A percentile compares a stretch with the other conserved stretches of the same genome.
phyloP scores from a whole-genome alignment of 768 basidiomycete genomes.

The Leccinellum luteum region DNA sequence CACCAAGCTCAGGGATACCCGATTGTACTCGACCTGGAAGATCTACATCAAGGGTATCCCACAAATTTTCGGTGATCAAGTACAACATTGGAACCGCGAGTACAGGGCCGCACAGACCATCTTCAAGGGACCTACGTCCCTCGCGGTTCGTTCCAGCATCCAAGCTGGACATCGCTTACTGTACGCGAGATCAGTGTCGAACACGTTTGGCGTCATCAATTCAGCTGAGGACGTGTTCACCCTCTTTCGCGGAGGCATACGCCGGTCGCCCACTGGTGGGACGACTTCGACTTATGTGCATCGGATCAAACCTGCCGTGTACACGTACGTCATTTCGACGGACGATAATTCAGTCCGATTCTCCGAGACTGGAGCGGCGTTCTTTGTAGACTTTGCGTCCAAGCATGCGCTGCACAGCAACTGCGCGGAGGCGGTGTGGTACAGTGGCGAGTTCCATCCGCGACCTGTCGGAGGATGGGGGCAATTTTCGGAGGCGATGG shows the following conservation, averaged over 20 bases:
- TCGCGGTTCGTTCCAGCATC: constrained; percentile 66
- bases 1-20: constrained; percentile 56
- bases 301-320: constrained; percentile 77
- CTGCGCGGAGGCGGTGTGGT: constrained; percentile 63
- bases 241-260: constrained; percentile 50
- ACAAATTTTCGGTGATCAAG: constrained; percentile 53
- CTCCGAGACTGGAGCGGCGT: constrained; percentile 84
- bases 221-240: constrained; percentile 44
- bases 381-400: constrained; percentile 82
- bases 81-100: constrained; percentile 64
- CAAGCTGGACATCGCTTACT: constrained; percentile 72
- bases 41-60: constrained; percentile 59
- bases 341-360: constrained; percentile 78
- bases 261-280: constrained; percentile 12
- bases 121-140: constrained; percentile 56
- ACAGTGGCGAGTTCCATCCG: constrained; percentile 79
- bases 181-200: constrained; percentile 63
- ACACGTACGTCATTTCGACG: constrained; percentile 79
- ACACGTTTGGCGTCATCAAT: constrained; percentile 60
- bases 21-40: constrained; percentile 81
- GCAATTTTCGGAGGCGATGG: constrained; percentile 51
- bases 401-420: constrained; percentile 86
- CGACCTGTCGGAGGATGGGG: constrained; percentile 69
- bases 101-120: constrained; percentile 74
- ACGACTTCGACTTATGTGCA: constrained; percentile 23